phyloP scores from a whole-genome alignment of 495 filamentous ascomycete species.

The Neurospora sp. region DNA sequence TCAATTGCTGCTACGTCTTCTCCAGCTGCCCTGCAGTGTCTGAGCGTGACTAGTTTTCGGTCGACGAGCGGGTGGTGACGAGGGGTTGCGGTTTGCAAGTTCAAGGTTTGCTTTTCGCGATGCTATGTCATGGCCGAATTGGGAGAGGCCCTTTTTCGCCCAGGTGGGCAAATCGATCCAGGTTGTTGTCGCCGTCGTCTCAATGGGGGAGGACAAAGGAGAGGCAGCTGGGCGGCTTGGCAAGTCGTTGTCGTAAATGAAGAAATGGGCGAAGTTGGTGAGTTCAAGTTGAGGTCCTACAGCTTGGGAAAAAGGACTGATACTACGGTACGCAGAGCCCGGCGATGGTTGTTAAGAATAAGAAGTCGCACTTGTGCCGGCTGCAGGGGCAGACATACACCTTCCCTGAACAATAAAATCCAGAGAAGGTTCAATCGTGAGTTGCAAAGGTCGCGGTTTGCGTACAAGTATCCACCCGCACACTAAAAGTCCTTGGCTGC shows the following conservation, averaged over 20 bases:
- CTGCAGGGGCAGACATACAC: neutral
- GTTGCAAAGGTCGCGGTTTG: neutral
- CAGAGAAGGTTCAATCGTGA: neutral
- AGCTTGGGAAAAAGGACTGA: neutral
- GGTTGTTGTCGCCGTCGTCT: neutral
- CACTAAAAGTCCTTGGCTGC: neutral
- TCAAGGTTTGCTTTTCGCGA: neutral
- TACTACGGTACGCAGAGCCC: neutral
- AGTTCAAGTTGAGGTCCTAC: neutral
- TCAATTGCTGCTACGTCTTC: neutral
- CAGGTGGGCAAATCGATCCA: neutral
- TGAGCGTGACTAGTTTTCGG: neutral
- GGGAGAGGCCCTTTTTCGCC: neutral
- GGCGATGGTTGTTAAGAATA: neutral
- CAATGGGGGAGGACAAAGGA: neutral
- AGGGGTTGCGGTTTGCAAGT: neutral
- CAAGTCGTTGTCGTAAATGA: neutral
- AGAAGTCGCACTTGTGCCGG: neutral
- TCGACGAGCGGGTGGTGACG: neutral
- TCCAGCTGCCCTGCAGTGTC: neutral
- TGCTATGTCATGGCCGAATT: constrained; percentile 17
- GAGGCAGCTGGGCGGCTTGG: neutral
- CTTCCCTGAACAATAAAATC: neutral
- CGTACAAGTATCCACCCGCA: neutral
- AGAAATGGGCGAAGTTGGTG: neutral